Conservation (phyloP, 2,329 filamentous ascomycete genomes). For the Epichloe gansuensis region DNA sequence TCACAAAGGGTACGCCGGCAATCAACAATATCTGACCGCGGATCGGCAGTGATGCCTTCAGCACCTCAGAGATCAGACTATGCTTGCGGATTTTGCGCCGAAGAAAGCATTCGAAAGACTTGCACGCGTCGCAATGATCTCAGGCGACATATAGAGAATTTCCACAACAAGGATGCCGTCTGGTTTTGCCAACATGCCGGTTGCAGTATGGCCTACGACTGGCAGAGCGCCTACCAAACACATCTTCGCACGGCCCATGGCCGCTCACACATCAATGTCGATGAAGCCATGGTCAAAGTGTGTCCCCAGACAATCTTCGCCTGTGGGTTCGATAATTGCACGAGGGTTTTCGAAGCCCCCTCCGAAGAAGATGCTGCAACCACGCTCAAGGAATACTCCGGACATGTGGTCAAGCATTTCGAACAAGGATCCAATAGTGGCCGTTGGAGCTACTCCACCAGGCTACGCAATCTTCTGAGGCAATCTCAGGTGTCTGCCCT, state of each 20-base stretch:
- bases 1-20: background rate
- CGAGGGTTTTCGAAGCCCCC: slow-evolving; percentile 30
- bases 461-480: slow-evolving; percentile 32
- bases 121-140: slow-evolving; percentile 25
- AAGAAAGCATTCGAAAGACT: slow-evolving; percentile 15
- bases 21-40: background rate
- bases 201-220: slow-evolving; percentile 34
- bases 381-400: slow-evolving; percentile 32
- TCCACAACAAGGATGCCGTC: slow-evolving; percentile 34
- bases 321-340: slow-evolving; percentile 34
- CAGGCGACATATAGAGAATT: slow-evolving; percentile 36
- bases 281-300: slow-evolving; percentile 29
- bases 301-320: slow-evolving; percentile 36
- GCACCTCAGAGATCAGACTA: slow-evolving; percentile 13
- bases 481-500: slow-evolving; percentile 25
- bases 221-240: slow-evolving; percentile 34
- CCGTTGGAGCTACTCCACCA: slow-evolving; percentile 31
- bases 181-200: slow-evolving; percentile 33
- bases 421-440: slow-evolving; percentile 28
- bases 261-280: slow-evolving; percentile 28
- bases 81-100: slow-evolving; percentile 22
- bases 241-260: slow-evolving; percentile 33
- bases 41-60: background rate
- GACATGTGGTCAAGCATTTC: slow-evolving; percentile 35
- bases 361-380: slow-evolving; percentile 26